Percentiles rank a stretch among this genome's conserved stretches.
Evolutionary conservation across 2,329 filamentous ascomycete species (phyloP).

Genomic region (Elsinoe batatas): DNA sequence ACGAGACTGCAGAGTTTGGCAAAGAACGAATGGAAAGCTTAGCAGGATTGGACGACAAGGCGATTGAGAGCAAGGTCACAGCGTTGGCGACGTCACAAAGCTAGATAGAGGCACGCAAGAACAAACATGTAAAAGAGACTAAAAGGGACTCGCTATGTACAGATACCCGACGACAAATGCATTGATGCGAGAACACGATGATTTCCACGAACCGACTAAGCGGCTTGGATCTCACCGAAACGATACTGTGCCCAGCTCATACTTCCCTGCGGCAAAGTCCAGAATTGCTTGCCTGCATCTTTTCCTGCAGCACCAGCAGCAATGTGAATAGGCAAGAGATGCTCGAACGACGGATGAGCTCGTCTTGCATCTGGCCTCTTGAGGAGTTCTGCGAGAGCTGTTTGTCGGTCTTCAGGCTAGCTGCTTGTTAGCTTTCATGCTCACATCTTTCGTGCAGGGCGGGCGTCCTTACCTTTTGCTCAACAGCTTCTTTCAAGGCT

Average conservation of each 20-base stretch:
- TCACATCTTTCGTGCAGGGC: background rate
- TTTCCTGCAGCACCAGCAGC: conserved; percentile 27
- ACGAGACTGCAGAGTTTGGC: conserved; percentile 46
- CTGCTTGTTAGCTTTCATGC: background rate
- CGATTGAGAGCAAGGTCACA: conserved; percentile 59
- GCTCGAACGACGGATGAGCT: conserved; percentile 56
- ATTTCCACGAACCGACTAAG: background rate
- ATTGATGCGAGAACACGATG: background rate
- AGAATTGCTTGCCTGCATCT: conserved; percentile 25
- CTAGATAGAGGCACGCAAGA: background rate
- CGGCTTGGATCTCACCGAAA: conserved; percentile 20
- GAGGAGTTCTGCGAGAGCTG: conserved; percentile 28
- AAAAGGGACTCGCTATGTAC: conserved; percentile 13
- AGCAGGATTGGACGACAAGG: conserved; percentile 57
- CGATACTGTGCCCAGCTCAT: conserved; percentile 30
- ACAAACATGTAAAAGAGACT: conserved; percentile 13
- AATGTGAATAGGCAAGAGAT: conserved; percentile 51
- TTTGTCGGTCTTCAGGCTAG: conserved; percentile 22
- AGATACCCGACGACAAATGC: conserved; percentile 10
- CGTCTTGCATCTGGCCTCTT: conserved; percentile 43
- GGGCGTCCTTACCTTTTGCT: conserved; percentile 16
- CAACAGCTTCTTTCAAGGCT: conserved; percentile 27
- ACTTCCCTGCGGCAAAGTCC: conserved; percentile 27
- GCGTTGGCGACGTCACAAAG: conserved; percentile 44
- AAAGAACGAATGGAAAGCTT: conserved; percentile 57